Conservation (phyloP, 2,329 filamentous ascomycete species). For the Colletotrichum coccodes region DNA sequence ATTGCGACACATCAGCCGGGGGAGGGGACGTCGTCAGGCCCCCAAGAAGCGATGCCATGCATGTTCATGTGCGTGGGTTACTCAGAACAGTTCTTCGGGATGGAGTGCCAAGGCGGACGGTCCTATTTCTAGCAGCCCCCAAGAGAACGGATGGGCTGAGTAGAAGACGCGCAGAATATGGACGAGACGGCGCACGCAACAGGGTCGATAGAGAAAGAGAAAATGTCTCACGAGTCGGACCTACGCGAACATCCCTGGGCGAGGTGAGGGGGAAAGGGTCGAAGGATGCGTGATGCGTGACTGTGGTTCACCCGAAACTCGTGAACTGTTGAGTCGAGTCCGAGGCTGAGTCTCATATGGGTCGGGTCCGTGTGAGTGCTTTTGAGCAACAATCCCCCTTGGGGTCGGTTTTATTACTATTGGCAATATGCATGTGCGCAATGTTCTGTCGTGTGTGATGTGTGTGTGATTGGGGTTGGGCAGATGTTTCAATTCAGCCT, state of each 20-base stretch:
- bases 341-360: not conserved
- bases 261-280: not conserved
- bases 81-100: not conserved
- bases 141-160: not conserved
- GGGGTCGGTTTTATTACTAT: not conserved
- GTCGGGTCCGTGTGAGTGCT: not conserved
- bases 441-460: constrained; percentile 10
- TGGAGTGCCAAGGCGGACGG: not conserved
- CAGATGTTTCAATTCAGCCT: constrained; percentile 29
- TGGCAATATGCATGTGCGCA: constrained; percentile 8
- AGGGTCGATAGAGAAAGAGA: not conserved
- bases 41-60: not conserved
- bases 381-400: not conserved
- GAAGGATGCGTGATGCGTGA: not conserved
- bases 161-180: not conserved
- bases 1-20: not conserved
- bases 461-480: constrained; percentile 19
- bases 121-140: not conserved
- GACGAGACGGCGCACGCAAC: not conserved
- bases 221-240: not conserved
- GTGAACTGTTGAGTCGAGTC: not conserved
- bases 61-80: not conserved
- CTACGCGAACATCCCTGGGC: not conserved
- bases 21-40: not conserved
- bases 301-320: not conserved